These are phyloP conservation scores for Skeletonema tropicum DNA, from an alignment of 108 stramenopile species.

Conservation along the genomic window DNA sequence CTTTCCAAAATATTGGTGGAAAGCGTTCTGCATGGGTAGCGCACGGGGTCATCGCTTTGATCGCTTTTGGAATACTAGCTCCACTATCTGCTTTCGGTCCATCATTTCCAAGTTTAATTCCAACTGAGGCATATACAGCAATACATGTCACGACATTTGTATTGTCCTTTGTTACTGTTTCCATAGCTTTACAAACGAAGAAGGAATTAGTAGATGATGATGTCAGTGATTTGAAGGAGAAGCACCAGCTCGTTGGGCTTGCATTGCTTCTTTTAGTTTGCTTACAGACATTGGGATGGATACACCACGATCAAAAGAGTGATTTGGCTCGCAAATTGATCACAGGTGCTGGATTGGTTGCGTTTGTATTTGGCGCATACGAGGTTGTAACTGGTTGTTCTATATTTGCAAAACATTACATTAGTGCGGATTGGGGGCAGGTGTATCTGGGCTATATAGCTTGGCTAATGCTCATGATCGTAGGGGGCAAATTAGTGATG, in stretches of 20 bases:
- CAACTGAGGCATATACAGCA: neutral
- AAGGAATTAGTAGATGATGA: neutral
- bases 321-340: neutral
- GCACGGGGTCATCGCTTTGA: neutral
- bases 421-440: neutral
- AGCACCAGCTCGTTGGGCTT: neutral
- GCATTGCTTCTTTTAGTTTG: neutral
- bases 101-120: neutral
- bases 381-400: neutral
- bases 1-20: neutral
- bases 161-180: neutral
- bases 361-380: neutral
- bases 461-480: neutral
- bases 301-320: neutral
- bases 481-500: neutral
- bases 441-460: neutral
- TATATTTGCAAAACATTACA: neutral
- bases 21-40: constrained; percentile 3
- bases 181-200: neutral
- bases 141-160: constrained; percentile 6
- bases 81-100: neutral
- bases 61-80: neutral
- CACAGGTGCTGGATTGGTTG: neutral
- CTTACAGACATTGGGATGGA: neutral
- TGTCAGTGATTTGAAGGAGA: neutral